Evolutionary conservation across 202 grass and related monocot genomes (phyloP), one percentile per base, ranked within the genome.

Genomic region (Cymbopogon flexuosus): DNA sequence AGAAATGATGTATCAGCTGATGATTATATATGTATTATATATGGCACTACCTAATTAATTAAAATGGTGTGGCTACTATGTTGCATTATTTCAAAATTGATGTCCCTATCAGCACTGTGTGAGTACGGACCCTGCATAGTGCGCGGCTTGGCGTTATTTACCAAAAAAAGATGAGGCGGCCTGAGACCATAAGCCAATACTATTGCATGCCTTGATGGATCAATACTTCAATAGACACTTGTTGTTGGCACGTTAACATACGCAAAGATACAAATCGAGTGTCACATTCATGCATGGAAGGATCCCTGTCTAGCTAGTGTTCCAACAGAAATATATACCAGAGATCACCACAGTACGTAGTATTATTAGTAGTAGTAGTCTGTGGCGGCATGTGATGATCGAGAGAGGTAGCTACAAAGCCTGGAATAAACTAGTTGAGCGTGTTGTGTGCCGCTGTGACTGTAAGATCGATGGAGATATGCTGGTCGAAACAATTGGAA

Each of bases 241-340:
- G 18, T 9, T 29, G 65, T 1, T 37, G 24, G 27, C 36, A 16
- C 73, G 73, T 62, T 70, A 81, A 62, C 57, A n/a, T 13, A 9
- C 5, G 42, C 18, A 59, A 60, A 49, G 51, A 52, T 34, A 33
- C 37, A 61, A 59, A 75, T 41, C 5, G 11, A 62, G 54, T 21
- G 75, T 34, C 75, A 68, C 68, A 8, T 74, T 68, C 80, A 27
- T 27, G 27, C 27, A 79, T 62, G 86, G 77, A 76, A 84, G 81
- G 52, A 62, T 80, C 76, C 68, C 4, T 52, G 22, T 10, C 7
- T 36, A 4, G 1, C 37, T 43, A 46, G 22, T 61, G 57, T 68
- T 76, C 63, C 71, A 54, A 13, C 75, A 47, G 1, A 43, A 29
- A 13, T 12, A 42, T 42, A 12, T 10, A 40, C 6, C 36, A 37